Evolutionary conservation across 2,329 filamentous ascomycete species (phyloP).

Genomic region (Rhynchosporium agropyri): DNA sequence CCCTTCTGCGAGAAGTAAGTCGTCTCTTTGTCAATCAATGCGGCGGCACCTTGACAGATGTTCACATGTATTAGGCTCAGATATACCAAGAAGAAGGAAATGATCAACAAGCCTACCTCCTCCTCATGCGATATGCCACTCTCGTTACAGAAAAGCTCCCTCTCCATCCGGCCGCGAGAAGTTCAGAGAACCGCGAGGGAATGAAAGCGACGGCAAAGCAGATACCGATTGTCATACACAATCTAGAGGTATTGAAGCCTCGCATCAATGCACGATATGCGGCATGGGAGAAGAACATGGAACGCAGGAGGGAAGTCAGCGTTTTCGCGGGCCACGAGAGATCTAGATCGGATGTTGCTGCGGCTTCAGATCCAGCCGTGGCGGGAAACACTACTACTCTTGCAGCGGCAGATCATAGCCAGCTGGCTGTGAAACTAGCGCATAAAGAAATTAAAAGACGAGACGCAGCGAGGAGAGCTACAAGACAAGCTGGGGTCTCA

Average conservation of each 20-base stretch:
- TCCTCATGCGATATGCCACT: constrained; percentile 85
- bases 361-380: constrained; percentile 63
- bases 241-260: constrained; percentile 78
- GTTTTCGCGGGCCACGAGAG: constrained; percentile 20
- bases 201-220: constrained; percentile 61
- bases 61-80: constrained; percentile 59
- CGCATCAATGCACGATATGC: constrained; percentile 72
- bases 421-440: constrained; percentile 76
- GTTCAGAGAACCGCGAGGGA: constrained; percentile 58
- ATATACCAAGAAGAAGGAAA: constrained; percentile 87
- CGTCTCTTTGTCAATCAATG: not conserved
- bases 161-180: constrained; percentile 74
- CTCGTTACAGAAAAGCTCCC: constrained; percentile 78
- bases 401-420: constrained; percentile 70
- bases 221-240: constrained; percentile 55
- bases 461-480: constrained; percentile 61
- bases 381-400: constrained; percentile 61
- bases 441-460: constrained; percentile 71
- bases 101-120: constrained; percentile 83
- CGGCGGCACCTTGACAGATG: not conserved
- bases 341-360: constrained; percentile 33
- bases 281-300: constrained; percentile 61
- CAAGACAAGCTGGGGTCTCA: constrained; percentile 58
- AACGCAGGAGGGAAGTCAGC: constrained; percentile 43
- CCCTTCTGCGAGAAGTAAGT: constrained; percentile 77